Base-by-base conservation (phyloP, 2,329 filamentous ascomycete genomes). In the Plenodomus lindquistii region DNA sequence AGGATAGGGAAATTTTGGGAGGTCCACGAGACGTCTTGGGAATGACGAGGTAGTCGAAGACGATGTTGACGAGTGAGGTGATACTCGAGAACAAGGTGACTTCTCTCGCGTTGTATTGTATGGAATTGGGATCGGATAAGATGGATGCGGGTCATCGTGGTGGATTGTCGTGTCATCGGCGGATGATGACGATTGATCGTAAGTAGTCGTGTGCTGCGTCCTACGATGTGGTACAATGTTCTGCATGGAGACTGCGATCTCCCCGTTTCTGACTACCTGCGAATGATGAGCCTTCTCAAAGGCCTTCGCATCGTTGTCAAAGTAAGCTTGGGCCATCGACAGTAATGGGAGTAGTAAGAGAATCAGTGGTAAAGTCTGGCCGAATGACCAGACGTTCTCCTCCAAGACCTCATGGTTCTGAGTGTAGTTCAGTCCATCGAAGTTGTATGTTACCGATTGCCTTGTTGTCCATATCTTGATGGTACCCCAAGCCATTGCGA, bases 401-500 rank as follows among this genome's bases (percentile, higher is more conserved):
- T 54, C 48, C 5, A 53, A 42, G 2, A 60, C 22, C 1, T 31
- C 27, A 31, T 46, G 42, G 29, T 60, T 60, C 4, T 45, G 40
- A 1, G 47, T 52, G 0, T 56, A 37, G 19, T 54, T 35, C 1
- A 49, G 18, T 17, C 53, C 52, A 16, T 55, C 41, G 15, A 40
- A 41, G 22, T 55, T 56, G 41, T 42, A 51, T 17, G 36, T 31
- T 2, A 48, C 51, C 8, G 50, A 37, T 8, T 42, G 19, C 4
- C 60, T 51, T 4, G 62, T 65, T 8, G 49, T 43, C 49, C 48
- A 65, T 5, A 65, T 42, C 44, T 63, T 63, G 42, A 65, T 62
- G 2, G 60, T 57, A 8, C 60, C 60, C 60, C 62, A 65, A 8
- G 60, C 57, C 35, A 65, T 63, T 21, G 62, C 60, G 21, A 62